Conservation (phyloP, 1,284 basidiomycete species). For the Moniliophthora roreri region DNA sequence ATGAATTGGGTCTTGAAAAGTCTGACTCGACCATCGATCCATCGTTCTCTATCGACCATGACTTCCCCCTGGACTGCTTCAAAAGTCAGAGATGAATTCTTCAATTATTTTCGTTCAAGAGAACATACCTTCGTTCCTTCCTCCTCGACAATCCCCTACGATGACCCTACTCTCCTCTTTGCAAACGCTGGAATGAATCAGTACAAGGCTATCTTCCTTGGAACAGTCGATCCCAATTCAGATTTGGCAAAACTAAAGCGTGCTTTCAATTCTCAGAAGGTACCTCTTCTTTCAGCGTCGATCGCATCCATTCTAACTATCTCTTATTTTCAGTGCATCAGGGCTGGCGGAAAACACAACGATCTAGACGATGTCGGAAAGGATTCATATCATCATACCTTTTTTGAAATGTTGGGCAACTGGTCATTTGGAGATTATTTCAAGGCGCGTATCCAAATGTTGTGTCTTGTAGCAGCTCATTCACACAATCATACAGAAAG, state of each 20-base stretch:
- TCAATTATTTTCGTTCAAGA: constrained; percentile 69
- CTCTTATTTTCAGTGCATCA: constrained; percentile 69
- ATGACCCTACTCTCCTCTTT: constrained; percentile 95
- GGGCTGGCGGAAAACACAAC: constrained; percentile 98
- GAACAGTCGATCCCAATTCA: constrained; percentile 92
- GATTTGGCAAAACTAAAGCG: constrained; percentile 88
- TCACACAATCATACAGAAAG: constrained; percentile 57
- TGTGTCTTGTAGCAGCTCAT: constrained; percentile 3
- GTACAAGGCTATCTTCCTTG: constrained; percentile 97
- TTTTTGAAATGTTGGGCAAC: constrained; percentile 99
- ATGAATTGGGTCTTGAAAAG: background rate
- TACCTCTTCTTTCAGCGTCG: constrained; percentile 1
- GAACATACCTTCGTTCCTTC: constrained; percentile 93
- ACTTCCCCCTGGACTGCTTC: constrained; percentile 59
- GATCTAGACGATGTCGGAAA: constrained; percentile 99
- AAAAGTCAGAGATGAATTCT: constrained; percentile 80
- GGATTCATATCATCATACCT: constrained; percentile 96
- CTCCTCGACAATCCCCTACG: constrained; percentile 93
- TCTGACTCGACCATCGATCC: constrained; percentile 4
- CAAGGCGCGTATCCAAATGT: constrained; percentile 60
- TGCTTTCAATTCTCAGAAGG: constrained; percentile 91
- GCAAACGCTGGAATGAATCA: constrained; percentile 99
- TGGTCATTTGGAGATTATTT: constrained; percentile 99
- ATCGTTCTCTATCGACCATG: background rate
- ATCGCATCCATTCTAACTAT: background rate